Conservation (phyloP, 2,329 filamentous ascomycete species). For the Cercospora zeae-maydis region DNA sequence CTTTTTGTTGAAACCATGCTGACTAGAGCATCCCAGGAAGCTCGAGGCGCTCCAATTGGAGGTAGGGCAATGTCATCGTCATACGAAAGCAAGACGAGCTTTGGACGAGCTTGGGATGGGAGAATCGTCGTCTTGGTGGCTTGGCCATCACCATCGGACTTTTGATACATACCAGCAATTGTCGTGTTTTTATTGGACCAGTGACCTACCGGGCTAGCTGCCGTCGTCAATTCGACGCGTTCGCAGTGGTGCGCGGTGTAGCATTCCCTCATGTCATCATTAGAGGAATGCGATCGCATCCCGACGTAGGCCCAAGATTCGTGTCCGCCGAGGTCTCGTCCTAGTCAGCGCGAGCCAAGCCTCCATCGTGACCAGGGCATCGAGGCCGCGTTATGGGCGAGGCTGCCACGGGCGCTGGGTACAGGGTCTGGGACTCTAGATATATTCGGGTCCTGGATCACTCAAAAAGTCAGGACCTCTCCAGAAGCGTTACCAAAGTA, state of each 20-base stretch:
- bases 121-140: neutral
- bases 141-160: neutral
- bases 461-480: neutral
- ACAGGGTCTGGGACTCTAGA: neutral
- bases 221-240: neutral
- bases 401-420: neutral
- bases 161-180: neutral
- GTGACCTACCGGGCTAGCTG: neutral
- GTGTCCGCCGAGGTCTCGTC: neutral
- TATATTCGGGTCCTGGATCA: neutral
- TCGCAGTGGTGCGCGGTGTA: neutral
- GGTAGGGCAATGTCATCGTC: conserved; percentile 2
- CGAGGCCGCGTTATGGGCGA: neutral
- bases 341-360: neutral
- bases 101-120: neutral
- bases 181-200: neutral
- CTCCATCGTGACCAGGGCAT: neutral
- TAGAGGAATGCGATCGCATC: neutral
- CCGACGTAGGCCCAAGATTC: neutral
- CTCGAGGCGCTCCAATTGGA: conserved; percentile 2
- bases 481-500: neutral
- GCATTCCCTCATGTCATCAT: neutral
- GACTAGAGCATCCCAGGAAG: neutral
- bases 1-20: neutral
- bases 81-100: neutral